Conservation (phyloP, 768 basidiomycete genomes). For the Mycena rosella region DNA sequence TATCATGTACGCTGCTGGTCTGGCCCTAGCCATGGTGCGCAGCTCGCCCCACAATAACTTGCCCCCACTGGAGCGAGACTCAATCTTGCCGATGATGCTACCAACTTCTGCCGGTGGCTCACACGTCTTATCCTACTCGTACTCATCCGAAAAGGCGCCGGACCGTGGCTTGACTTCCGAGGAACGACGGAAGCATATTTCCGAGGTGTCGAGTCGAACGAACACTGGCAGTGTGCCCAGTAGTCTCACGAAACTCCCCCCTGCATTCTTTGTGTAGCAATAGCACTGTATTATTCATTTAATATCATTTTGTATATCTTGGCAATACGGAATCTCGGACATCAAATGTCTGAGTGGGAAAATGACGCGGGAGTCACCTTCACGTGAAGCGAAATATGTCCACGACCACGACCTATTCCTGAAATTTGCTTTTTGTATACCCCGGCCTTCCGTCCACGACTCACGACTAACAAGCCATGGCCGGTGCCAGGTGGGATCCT, state of each 20-base stretch:
- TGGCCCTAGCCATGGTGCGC: conserved; percentile 53
- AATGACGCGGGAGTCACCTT: background rate
- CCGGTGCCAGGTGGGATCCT: conserved; percentile 47
- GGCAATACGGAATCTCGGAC: no score
- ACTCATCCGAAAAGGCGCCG: background rate
- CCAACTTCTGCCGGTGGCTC: conserved; percentile 10
- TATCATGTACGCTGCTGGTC: conserved; percentile 56
- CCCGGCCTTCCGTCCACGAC: conserved; percentile 14
- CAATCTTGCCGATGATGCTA: conserved; percentile 35
- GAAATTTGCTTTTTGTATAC: conserved; percentile 13
- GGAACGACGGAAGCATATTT: conserved; percentile 28
- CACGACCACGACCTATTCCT: background rate
- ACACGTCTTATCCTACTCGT: conserved; percentile 18
- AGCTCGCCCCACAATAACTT: conserved; percentile 40
- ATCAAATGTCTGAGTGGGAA: no score
- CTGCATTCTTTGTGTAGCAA: conserved; percentile 34
- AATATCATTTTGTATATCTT: background rate
- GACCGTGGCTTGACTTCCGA: conserved; percentile 9
- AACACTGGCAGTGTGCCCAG: conserved; percentile 1
- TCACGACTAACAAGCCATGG: conserved; percentile 28
- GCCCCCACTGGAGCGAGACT: conserved; percentile 35
- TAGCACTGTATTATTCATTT: conserved; percentile 29
- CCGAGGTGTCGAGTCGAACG: conserved; percentile 20
- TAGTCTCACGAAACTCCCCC: conserved; percentile 29
- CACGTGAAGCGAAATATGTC: background rate